Evolutionary conservation across 441 rosid species (phyloP).

Genomic region (Dalechampia spathulata): DNA sequence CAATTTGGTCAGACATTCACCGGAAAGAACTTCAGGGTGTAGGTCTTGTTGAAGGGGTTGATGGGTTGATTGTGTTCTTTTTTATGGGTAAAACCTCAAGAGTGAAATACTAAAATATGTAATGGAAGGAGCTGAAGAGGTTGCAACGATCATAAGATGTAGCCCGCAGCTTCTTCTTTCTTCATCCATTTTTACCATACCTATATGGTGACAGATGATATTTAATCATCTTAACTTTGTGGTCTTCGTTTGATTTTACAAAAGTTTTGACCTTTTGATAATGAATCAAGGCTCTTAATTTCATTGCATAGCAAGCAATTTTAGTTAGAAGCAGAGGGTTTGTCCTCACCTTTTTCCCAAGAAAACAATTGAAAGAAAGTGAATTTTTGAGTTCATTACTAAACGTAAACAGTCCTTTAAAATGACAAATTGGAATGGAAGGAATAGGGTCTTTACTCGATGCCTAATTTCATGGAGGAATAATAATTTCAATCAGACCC

Average conservation of each 20-base stretch:
- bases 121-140: conserved; percentile 33
- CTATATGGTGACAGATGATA: neutral
- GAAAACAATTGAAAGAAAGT: no score
- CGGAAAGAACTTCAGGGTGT: conserved; percentile 46
- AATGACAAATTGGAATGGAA: neutral
- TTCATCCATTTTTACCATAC: no score
- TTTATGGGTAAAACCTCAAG: conserved; percentile 3
- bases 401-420: no score
- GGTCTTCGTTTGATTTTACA: neutral
- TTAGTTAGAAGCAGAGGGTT: neutral
- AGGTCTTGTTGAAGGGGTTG: conserved; percentile 4
- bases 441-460: no score
- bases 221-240: neutral
- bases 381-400: neutral
- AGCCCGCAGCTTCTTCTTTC: conserved; percentile 38
- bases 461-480: no score
- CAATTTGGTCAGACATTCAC: conserved; percentile 46
- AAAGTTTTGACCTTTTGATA: neutral
- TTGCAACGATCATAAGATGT: conserved; percentile 18
- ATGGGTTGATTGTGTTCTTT: conserved; percentile 3
- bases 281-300: no score
- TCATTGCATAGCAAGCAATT: neutral
- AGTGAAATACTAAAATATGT: neutral
- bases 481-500: no score
- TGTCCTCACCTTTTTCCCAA: neutral